Evolutionary conservation across 805 yeast species (phyloP), one percentile per base, ranked within the genome.

Genomic region (Blastobotrys terrestris): DNA sequence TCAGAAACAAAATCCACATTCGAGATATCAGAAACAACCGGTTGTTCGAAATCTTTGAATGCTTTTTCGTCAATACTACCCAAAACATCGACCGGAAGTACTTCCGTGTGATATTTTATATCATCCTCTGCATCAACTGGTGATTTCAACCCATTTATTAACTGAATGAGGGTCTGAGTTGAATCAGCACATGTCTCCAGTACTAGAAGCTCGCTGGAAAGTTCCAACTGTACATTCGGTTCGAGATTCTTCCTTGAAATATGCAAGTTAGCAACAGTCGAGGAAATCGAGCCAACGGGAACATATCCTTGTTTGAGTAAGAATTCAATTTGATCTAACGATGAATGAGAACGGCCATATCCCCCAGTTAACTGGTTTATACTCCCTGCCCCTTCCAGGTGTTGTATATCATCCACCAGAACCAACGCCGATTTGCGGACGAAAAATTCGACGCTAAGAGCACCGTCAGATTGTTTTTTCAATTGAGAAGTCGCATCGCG

Each of bases 101-200:
- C 52, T 35, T 65, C 60, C 7, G 67, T 62, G 48, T 74, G 79
- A 64, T 77, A 85, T 66, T 82, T 86, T 39, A 79, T 78, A 1
- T 79, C 80, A 55, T 81, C 82, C 0, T 75, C 72, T 41, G 53
- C 53, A 55, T 85, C 81, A 1, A 87, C 67, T 0, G 91, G 90
- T 13, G 79, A 80, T 59, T 85, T 87, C 60, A 91, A 71, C 61
- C 89, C 96, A 54, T 79, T 82, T 7, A 84, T 57, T 6, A 87
- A 61, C 56, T 85, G 95, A 1, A 81, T 55, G 43, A 91, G 66
- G 11, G 92, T 79, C 60, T 87, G 85, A 0, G 83, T 76, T 0
- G 97, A 88, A 64, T 91, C 98, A 1, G 96, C 92, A 70, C 97
- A 90, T 52, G 61, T 51, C 16, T 58, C 57, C 44, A 62, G 31